These are phyloP conservation scores for Russula compacta DNA, from an alignment of 768 basidiomycete genomes.

Conservation along the genomic window DNA sequence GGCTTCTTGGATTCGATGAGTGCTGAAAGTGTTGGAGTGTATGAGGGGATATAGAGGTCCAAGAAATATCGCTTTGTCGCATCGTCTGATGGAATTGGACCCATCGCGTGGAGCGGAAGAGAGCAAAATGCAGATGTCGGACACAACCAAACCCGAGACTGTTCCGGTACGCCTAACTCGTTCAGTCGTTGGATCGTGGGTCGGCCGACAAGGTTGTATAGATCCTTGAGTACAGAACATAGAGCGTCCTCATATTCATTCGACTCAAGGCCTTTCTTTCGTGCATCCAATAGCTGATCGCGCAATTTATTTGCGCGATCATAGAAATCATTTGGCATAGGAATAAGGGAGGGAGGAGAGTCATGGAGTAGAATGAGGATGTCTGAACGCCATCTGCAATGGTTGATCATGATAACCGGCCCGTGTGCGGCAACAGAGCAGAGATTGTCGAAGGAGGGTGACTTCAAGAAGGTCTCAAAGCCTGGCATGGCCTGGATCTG, in stretches of 20 bases:
- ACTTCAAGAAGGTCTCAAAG: neutral
- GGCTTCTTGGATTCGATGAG: neutral
- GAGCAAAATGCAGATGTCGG: neutral
- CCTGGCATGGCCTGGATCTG: neutral
- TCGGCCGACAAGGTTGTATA: neutral
- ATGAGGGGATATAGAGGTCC: neutral
- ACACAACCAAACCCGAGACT: neutral
- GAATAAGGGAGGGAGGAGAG: slow-evolving; percentile 26
- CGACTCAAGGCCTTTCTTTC: neutral
- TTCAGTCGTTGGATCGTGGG: neutral
- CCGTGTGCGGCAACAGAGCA: neutral
- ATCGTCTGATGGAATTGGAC: neutral
- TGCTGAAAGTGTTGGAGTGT: neutral
- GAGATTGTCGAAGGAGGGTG: neutral
- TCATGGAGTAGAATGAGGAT: neutral
- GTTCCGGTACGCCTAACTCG: neutral
- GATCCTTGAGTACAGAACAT: neutral
- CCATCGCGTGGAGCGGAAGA: slow-evolving; percentile 4
- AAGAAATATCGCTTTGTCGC: neutral
- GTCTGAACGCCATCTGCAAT: neutral
- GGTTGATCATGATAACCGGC: neutral
- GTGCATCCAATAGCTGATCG: neutral
- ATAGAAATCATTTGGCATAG: slow-evolving; percentile 36
- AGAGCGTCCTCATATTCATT: neutral
- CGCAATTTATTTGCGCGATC: slow-evolving; percentile 33